Conservation (phyloP, 2,329 filamentous ascomycete species). For the Beauveria pseudobassiana region DNA sequence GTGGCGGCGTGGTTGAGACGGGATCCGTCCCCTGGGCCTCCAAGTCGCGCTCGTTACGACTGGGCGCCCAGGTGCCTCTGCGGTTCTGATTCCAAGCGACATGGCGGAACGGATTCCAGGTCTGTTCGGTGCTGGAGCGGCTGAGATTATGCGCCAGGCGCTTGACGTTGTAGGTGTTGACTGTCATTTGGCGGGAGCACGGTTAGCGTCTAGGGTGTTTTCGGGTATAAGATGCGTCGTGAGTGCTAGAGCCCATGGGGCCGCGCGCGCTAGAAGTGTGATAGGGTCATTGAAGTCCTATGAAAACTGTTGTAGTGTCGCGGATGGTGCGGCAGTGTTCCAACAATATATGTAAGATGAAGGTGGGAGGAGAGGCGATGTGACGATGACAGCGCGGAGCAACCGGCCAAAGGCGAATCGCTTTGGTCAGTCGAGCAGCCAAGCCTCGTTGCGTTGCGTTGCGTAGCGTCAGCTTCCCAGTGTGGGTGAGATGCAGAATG, state of each 20-base stretch:
- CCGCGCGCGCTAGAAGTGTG: background rate
- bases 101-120: slow-evolving; percentile 39
- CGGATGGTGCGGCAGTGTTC: background rate
- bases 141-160: slow-evolving; percentile 36
- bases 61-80: slow-evolving; percentile 29
- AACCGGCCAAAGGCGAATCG: background rate
- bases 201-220: background rate
- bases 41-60: slow-evolving; percentile 17
- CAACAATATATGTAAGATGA: background rate
- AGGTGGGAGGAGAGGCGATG: background rate
- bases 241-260: background rate
- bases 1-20: slow-evolving; percentile 29
- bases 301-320: background rate
- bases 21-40: slow-evolving; percentile 20
- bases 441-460: background rate
- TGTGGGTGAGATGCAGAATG: background rate
- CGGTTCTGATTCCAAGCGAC: slow-evolving; percentile 28
- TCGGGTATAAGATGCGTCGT: background rate
- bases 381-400: background rate
- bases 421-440: background rate
- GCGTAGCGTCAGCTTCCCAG: background rate
- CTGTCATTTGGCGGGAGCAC: slow-evolving; percentile 22
- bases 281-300: background rate
- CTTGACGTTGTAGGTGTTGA: slow-evolving; percentile 39
- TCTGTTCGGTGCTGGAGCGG: slow-evolving; percentile 29